Evolutionary conservation across 208 protist genomes (phyloP).

Genomic region (Crithidia mellificae): DNA sequence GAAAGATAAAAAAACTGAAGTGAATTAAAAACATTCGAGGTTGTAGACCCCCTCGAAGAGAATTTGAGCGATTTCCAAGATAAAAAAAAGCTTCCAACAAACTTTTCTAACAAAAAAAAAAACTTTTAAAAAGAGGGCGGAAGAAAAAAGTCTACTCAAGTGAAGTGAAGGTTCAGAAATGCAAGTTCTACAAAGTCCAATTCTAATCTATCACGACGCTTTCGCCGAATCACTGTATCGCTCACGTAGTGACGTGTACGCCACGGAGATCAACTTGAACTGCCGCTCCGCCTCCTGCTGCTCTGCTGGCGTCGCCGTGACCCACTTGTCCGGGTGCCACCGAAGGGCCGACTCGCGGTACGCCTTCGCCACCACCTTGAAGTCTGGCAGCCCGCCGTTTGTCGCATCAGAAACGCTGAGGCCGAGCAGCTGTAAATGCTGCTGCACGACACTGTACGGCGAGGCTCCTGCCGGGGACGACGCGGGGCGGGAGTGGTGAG

Average conservation of each 20-base stretch:
- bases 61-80: too few species aligned
- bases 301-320: slow-evolving; percentile 45
- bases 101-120: neutral
- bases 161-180: too few species aligned
- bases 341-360: slow-evolving; percentile 82
- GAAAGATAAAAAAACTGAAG: neutral
- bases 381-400: slow-evolving; percentile 28
- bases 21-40: too few species aligned
- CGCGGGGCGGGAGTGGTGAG: neutral
- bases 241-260: slow-evolving; percentile 73
- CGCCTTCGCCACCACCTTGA: slow-evolving; percentile 66
- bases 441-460: neutral
- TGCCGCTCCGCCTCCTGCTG: slow-evolving; percentile 60
- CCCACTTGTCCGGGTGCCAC: slow-evolving; percentile 92
- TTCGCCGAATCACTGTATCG: neutral
- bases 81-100: too few species aligned
- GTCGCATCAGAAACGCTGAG: slow-evolving; percentile 13
- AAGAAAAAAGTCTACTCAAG: too few species aligned
- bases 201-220: slow-evolving; percentile 1
- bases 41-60: too few species aligned
- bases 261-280: slow-evolving; percentile 85
- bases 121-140: too few species aligned
- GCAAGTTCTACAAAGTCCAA: too few species aligned
- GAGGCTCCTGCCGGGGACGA: neutral
- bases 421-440: slow-evolving; percentile 39